Base-by-base conservation (phyloP, 1,284 basidiomycete species). In the Cutaneotrichosporon daszewskae region DNA sequence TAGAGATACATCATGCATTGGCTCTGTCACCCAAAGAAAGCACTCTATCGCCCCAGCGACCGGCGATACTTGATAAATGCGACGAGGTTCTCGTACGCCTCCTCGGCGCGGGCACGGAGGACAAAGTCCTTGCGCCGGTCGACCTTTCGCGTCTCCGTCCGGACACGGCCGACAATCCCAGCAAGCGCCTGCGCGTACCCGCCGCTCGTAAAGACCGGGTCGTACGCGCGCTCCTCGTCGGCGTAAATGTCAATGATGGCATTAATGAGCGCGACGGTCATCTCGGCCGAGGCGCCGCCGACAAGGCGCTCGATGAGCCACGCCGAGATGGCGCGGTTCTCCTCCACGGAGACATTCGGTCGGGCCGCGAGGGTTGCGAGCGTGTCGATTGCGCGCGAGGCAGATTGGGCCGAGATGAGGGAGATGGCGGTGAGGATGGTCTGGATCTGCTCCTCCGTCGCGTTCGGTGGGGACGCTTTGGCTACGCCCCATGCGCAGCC, bases 241-340 rank as follows among this genome's bases (percentile, higher is more conserved):
- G 91, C 88, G 68, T 87, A 98, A 38, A 94, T 85, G 67, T 97
- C 94, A 54, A 97, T 88, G 37, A 97, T 69, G 20, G 85, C 87
- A 27, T 94, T 91, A 24, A 83, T 73, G 1, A 82, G 80, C 57
- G 94, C 88, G 16, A 96, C 76, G 44, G 86, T 75, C 0, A 83
- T 76, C 61, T 96, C 91, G 3, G 81, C 76, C 19, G 67, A 61
- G 20, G 68, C 52, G 32, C 77, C 75, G 48, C 81, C 55, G 60
- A 49, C 10, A 79, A 79, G 22, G 12, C 40, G 29, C 34, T 37
- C 38, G 9, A 53, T 34, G 25, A 65, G 49, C 49, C 53, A 62
- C 17, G 43, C 46, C 31, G 55, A 53, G 38, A 59, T 54, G 22
- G 45, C 53, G 23, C 45, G 26, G 68, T 92, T 94, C 45, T 78